Conservation (phyloP, 1,284 basidiomycete species). For the Rhizoctonia solani region DNA sequence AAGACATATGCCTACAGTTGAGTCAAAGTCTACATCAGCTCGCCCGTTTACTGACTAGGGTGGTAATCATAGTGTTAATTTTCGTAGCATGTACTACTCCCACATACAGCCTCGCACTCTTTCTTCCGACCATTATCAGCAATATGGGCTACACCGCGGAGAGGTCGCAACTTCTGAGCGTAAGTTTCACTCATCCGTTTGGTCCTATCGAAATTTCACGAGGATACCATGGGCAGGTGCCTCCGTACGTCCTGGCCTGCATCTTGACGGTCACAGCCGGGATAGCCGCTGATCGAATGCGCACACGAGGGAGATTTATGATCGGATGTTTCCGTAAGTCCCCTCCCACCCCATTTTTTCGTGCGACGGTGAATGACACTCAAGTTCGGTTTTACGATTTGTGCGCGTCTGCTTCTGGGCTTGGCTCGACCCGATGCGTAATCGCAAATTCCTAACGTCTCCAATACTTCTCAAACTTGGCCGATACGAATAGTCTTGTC, state of each 20-base stretch:
- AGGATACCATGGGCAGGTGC: neutral
- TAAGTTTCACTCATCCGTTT: neutral
- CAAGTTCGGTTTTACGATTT: too few relatives aligned
- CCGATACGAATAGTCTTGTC: constrained; percentile 40
- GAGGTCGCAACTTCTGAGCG: constrained; percentile 41
- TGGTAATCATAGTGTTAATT: constrained; percentile 15
- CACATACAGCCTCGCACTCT: constrained; percentile 51
- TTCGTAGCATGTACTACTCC: constrained; percentile 46
- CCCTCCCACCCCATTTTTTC: too few relatives aligned
- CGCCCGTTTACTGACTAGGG: neutral
- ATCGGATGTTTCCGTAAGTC: constrained; percentile 31
- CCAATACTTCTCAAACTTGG: neutral
- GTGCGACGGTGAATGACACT: too few relatives aligned
- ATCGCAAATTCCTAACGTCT: neutral
- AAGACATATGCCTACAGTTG: constrained; percentile 59
- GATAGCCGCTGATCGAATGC: constrained; percentile 38
- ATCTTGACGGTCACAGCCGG: constrained; percentile 45
- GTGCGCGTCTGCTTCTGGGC: neutral
- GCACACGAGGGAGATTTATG: constrained; percentile 30
- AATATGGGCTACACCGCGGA: constrained; percentile 49
- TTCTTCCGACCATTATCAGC: constrained; percentile 59
- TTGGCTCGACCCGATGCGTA: neutral
- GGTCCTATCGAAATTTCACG: neutral
- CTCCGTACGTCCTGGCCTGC: constrained; percentile 33
- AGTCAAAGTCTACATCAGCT: constrained; percentile 41